Evolutionary conservation across 169 alveolate genomes (phyloP).

Genomic region (Cyclospora cayetanensis): DNA sequence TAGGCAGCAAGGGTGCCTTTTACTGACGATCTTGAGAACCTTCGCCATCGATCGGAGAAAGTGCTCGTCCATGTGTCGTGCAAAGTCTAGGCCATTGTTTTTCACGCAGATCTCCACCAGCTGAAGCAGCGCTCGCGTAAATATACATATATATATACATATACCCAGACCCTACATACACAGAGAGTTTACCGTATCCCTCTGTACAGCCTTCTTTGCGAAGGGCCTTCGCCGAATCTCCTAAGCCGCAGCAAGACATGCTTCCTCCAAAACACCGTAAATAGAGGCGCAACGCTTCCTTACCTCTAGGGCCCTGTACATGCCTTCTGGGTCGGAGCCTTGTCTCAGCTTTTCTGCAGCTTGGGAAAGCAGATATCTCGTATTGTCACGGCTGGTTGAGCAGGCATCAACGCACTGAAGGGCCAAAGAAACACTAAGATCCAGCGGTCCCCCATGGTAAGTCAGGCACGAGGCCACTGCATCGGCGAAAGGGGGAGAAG

Average conservation of each 20-base stretch:
- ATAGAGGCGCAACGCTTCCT: conserved; percentile 13
- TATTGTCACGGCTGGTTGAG: neutral
- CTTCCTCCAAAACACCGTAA: no score
- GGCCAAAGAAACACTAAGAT: neutral
- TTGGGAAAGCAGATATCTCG: neutral
- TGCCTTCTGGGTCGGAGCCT: conserved; percentile 23
- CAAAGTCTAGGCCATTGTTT: conserved; percentile 14
- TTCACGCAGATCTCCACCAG: conserved; percentile 25
- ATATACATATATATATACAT: no score
- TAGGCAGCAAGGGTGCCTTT: no score
- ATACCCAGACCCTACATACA: no score
- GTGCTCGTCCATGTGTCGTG: conserved; percentile 1
- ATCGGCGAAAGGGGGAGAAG: neutral
- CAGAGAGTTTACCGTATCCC: no score
- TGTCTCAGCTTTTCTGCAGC: neutral
- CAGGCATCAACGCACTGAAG: conserved; percentile 6
- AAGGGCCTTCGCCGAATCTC: no score
- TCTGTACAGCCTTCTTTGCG: no score
- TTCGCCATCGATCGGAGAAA: conserved; percentile 13
- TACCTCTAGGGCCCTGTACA: conserved; percentile 35
- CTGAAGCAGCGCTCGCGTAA: no score
- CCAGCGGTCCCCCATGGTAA: conserved; percentile 17
- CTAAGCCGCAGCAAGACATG: no score
- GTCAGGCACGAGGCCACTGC: neutral
- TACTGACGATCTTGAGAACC: neutral